Percentiles rank a stretch among this genome's conserved stretches.
These are phyloP conservation scores for Barbatosphaeria neglecta DNA, from an alignment of 495 filamentous ascomycete species.

Conservation along the genomic window DNA sequence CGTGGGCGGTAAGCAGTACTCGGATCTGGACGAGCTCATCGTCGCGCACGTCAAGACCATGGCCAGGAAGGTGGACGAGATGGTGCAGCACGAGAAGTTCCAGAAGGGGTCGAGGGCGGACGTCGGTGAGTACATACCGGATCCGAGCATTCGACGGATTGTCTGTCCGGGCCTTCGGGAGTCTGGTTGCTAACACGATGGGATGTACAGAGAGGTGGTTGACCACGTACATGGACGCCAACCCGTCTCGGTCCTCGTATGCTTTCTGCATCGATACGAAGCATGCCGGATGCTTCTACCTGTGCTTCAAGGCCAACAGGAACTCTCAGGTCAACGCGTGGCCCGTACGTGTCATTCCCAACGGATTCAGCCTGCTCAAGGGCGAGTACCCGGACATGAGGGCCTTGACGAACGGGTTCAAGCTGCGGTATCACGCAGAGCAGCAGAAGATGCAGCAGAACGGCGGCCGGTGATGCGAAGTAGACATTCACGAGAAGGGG, in stretches of 20 bases:
- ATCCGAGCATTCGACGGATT: too few species aligned
- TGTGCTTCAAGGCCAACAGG: slow-evolving; percentile 89
- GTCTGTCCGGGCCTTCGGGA: too few species aligned
- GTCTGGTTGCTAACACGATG: slow-evolving; percentile 17
- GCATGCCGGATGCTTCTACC: slow-evolving; percentile 85
- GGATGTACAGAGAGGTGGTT: slow-evolving; percentile 72
- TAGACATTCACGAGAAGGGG: too few species aligned
- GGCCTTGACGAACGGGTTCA: slow-evolving; percentile 78
- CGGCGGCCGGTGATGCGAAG: too few species aligned
- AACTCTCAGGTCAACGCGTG: slow-evolving; percentile 60
- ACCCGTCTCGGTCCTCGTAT: slow-evolving; percentile 86
- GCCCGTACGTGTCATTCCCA: slow-evolving; percentile 83
- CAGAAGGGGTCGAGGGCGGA: slow-evolving; percentile 67
- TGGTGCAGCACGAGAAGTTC: slow-evolving; percentile 86
- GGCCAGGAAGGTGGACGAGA: slow-evolving; percentile 94
- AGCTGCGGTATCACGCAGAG: slow-evolving; percentile 41
- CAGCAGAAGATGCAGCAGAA: slow-evolving; percentile 26
- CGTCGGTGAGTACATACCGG: slow-evolving; percentile 53
- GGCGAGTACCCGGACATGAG: slow-evolving; percentile 87
- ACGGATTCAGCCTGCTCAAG: slow-evolving; percentile 73
- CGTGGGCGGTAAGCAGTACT: slow-evolving; percentile 80
- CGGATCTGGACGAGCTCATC: slow-evolving; percentile 93
- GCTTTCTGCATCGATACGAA: slow-evolving; percentile 87
- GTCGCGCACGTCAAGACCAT: slow-evolving; percentile 94
- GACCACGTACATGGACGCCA: slow-evolving; percentile 86